Evolutionary conservation across 2,329 filamentous ascomycete species (phyloP), one percentile per base, ranked within the genome.

Genomic region (Trichoderma koningiopsis): DNA sequence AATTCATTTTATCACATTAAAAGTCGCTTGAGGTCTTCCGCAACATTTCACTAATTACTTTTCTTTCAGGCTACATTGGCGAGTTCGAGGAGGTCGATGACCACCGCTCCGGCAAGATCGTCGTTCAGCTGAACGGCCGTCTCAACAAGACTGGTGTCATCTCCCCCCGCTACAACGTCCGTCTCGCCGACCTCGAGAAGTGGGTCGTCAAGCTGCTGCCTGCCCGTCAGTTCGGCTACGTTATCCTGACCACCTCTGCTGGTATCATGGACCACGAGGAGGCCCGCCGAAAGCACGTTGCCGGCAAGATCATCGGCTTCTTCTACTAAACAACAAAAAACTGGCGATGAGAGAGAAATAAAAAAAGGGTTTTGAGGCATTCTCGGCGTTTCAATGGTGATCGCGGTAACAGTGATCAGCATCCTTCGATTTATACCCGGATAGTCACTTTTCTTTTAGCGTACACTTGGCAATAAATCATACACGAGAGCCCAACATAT

Each of bases 251-350:
- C 84, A 99, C 96, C 85, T 97, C 94, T 72, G 94, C 96, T 74
- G 96, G 96, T 84, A 99, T 99, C 85, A 98, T 99, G 95, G 96
- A 99, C 88, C 96, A 99, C 88, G 96, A 99, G 89, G 96, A 99
- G 91, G 96, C 96, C 77, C 89, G 96, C 82, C 89, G 96, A 84
- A 98, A 98, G 91, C 96, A 99, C 88, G 96, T 98, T 81, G 91
- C 95, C 77, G 96, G 96, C 86, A 99, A 99, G 91, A 93, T 99
- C 85, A 93, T 98, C 79, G 96, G 96, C 79, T 99, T 98, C 91
- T 97, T 97, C 89, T 98, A 97, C 89, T 97, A 96, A 6, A 14
- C 33, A 35, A 35, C 33, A n/a, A 43, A 79, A 72, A 73, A 73
- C 53, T 63, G 49, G 71, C 62, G 65, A 70, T 71, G 71, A 70